A percentile compares a stretch with the other conserved stretches of the same genome.
These are phyloP conservation scores for Arthrobotrys iridis DNA, from an alignment of 2,329 filamentous ascomycete genomes.

Conservation along the genomic window DNA sequence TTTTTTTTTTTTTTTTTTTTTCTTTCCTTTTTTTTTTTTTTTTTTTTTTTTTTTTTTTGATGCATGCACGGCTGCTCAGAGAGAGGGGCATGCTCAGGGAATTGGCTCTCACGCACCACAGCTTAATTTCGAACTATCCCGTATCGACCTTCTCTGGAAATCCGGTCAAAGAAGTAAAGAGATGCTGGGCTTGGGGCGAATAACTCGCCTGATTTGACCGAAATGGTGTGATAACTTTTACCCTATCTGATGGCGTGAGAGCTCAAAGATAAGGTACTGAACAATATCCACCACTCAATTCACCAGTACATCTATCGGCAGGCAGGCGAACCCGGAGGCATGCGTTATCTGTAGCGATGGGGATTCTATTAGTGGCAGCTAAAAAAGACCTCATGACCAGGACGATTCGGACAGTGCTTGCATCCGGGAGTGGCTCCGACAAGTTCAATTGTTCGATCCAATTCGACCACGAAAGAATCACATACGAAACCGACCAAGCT, in stretches of 20 bases:
- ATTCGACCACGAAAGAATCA: conserved; percentile 42
- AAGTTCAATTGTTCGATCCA: conserved; percentile 7
- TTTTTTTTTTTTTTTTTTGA: not conserved
- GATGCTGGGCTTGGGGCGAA: conserved; percentile 38
- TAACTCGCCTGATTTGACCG: conserved; percentile 47
- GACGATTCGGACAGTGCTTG: conserved; percentile 46
- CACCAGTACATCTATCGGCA: conserved; percentile 38
- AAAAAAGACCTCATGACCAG: conserved; percentile 52
- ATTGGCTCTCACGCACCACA: conserved; percentile 17
- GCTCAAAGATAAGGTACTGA: conserved; percentile 48
- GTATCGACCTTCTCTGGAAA: conserved; percentile 1
- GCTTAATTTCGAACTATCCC: not conserved
- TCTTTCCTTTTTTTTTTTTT: not conserved
- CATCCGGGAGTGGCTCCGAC: conserved; percentile 51
- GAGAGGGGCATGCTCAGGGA: conserved; percentile 37
- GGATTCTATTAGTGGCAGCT: conserved; percentile 8
- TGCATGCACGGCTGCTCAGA: conserved; percentile 6
- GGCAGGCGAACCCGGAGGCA: conserved; percentile 52
- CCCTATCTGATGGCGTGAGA: conserved; percentile 54
- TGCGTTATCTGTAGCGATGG: conserved; percentile 40
- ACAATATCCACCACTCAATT: conserved; percentile 42
- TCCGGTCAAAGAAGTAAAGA: not conserved
- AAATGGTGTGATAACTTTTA: conserved; percentile 54
- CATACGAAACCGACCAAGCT: conserved; percentile 14
- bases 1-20: not conserved